Evolutionary conservation across 176 grass and related monocot genomes (phyloP).

Genomic region (Paspalum notatum): DNA sequence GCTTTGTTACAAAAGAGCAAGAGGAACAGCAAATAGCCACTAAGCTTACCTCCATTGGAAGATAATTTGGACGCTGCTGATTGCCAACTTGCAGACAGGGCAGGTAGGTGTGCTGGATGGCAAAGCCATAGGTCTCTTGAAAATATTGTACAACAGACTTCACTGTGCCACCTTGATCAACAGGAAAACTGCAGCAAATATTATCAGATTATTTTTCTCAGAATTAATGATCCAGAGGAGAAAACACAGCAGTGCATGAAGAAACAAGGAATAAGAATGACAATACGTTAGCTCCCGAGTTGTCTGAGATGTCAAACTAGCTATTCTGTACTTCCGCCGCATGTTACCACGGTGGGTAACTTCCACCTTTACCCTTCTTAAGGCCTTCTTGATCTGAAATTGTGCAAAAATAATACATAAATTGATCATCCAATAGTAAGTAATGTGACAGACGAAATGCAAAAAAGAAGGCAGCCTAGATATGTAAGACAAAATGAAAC

Average conservation of each 20-base stretch:
- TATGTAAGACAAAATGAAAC: constrained; percentile 21
- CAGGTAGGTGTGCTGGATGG: constrained; percentile 83
- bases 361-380: constrained; percentile 92
- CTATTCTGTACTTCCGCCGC: constrained; percentile 90
- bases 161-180: constrained; percentile 79
- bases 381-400: constrained; percentile 87
- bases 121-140: constrained; percentile 94
- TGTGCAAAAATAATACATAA: constrained; percentile 5
- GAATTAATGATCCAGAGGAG: neutral
- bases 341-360: constrained; percentile 98
- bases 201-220: neutral
- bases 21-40: neutral
- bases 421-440: neutral
- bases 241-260: neutral
- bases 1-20: constrained; percentile 8
- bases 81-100: constrained; percentile 92
- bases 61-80: constrained; percentile 87
- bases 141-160: constrained; percentile 97
- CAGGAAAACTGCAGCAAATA: constrained; percentile 66
- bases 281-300: constrained; percentile 83
- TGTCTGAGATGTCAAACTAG: constrained; percentile 77
- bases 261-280: neutral
- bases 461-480: neutral
- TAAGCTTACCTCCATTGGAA: constrained; percentile 93
- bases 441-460: neutral